Conservation (phyloP, 345 rosid species). For the Murraya koenigii region DNA sequence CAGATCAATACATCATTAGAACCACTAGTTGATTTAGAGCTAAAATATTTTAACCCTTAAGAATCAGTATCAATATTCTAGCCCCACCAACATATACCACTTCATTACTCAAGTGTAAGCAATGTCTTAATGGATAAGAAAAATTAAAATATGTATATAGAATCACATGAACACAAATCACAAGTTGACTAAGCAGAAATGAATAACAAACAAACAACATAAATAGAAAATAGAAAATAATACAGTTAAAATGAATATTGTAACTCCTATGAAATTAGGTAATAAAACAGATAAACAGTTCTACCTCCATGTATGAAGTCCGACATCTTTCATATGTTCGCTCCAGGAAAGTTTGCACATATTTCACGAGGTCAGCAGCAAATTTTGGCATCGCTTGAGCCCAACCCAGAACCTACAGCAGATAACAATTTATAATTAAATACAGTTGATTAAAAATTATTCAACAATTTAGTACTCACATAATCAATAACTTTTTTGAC, state of each 20-base stretch:
- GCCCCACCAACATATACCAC: neutral
- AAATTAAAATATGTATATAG: neutral
- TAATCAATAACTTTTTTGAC: neutral
- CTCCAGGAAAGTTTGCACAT: constrained; percentile 95
- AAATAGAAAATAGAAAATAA: neutral
- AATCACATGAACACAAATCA: neutral
- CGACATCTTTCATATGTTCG: constrained; percentile 98
- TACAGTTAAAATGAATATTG: neutral
- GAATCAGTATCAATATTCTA: neutral
- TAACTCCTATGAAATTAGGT: neutral
- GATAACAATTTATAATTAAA: constrained; percentile 8
- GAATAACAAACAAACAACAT: neutral
- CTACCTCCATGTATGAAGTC: constrained; percentile 92
- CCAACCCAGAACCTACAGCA: constrained; percentile 88
- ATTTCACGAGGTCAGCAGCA: constrained; percentile 85
- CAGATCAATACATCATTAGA: neutral
- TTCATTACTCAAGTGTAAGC: neutral
- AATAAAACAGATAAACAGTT: constrained; percentile 23
- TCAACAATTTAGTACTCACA: neutral
- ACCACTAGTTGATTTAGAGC: neutral
- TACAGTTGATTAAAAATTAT: neutral
- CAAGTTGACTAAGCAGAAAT: constrained; percentile 1
- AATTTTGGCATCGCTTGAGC: constrained; percentile 99
- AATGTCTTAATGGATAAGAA: neutral
- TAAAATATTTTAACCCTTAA: neutral